phyloP scores from a whole-genome alignment of 768 basidiomycete genomes.

The Coprinopsis strossmayeri region DNA sequence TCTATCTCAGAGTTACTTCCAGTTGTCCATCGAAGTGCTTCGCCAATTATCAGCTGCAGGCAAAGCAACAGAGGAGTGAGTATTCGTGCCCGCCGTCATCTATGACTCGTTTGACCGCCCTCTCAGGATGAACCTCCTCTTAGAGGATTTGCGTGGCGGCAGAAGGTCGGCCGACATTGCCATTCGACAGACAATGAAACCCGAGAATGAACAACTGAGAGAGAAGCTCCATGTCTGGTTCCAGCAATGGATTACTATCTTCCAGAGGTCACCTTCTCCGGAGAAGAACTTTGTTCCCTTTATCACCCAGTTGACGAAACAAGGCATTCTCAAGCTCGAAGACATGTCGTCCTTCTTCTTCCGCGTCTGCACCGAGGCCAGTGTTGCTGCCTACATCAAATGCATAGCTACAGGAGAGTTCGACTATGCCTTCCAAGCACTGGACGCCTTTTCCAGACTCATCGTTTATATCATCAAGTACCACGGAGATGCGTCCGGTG shows the following conservation, averaged over 20 bases:
- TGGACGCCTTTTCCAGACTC: slow-evolving; percentile 92
- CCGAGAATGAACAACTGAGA: slow-evolving; percentile 68
- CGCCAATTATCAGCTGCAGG: slow-evolving; percentile 64
- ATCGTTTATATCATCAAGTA: slow-evolving; percentile 99
- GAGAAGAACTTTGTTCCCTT: slow-evolving; percentile 96
- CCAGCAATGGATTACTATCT: slow-evolving; percentile 94
- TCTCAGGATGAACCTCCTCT: slow-evolving; percentile 56
- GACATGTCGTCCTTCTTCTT: slow-evolving; percentile 98
- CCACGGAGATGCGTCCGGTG: slow-evolving; percentile 90
- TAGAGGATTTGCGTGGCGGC: slow-evolving; percentile 78
- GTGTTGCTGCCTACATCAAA: slow-evolving; percentile 83
- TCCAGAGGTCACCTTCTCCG: slow-evolving; percentile 82
- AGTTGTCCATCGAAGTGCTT: slow-evolving; percentile 75
- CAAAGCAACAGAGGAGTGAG: slow-evolving; percentile 83
- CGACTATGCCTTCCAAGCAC: slow-evolving; percentile 78
- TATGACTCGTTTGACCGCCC: no score
- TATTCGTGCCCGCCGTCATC: no score
- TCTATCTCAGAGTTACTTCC: slow-evolving; percentile 74
- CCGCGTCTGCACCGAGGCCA: slow-evolving; percentile 93
- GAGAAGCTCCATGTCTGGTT: slow-evolving; percentile 77
- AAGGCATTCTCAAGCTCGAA: slow-evolving; percentile 93
- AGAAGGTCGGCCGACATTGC: slow-evolving; percentile 34
- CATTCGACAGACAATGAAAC: slow-evolving; percentile 41
- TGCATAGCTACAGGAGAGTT: slow-evolving; percentile 66
- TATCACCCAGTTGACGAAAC: slow-evolving; percentile 94